Percentiles rank a stretch among this genome's conserved stretches.
These are phyloP conservation scores for Alternaria incomplexa DNA, from an alignment of 2,329 filamentous ascomycete species.

Conservation along the genomic window DNA sequence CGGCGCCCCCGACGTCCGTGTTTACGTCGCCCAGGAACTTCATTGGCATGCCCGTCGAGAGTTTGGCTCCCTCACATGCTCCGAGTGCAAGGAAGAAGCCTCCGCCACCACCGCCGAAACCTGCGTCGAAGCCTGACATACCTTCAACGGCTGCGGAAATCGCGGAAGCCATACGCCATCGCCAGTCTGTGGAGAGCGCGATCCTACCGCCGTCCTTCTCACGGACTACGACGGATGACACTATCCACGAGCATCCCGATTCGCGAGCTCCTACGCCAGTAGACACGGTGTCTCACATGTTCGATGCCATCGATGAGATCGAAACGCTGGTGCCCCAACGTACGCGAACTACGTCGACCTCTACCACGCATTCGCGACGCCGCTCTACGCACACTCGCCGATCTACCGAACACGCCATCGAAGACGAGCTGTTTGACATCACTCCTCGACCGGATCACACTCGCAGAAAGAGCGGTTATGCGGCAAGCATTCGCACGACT, in stretches of 20 bases:
- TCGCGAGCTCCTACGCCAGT: slow-evolving; percentile 34
- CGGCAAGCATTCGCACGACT: slow-evolving; percentile 30
- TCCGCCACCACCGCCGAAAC: slow-evolving; percentile 13
- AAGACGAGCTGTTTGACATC: slow-evolving; percentile 33
- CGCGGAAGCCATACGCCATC: slow-evolving; percentile 16
- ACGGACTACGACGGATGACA: slow-evolving; percentile 14
- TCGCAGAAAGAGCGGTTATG: slow-evolving; percentile 41
- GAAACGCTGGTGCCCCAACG: slow-evolving; percentile 38
- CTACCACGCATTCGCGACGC: slow-evolving; percentile 32
- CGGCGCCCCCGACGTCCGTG: slow-evolving; percentile 33
- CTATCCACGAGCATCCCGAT: slow-evolving; percentile 26
- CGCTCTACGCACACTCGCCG: slow-evolving; percentile 37
- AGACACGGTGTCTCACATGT: slow-evolving; percentile 40
- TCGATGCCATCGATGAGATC: slow-evolving; percentile 44
- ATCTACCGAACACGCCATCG: slow-evolving; percentile 20
- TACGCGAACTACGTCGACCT: slow-evolving; percentile 24
- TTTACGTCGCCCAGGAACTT: slow-evolving; percentile 34
- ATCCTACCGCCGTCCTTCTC: slow-evolving; percentile 28
- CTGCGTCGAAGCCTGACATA: slow-evolving; percentile 7
- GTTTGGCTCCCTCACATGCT: slow-evolving; percentile 21
- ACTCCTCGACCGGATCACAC: slow-evolving; percentile 22
- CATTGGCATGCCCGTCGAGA: slow-evolving; percentile 30
- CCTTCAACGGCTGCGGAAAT: slow-evolving; percentile 16
- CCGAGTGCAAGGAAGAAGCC: slow-evolving; percentile 20
- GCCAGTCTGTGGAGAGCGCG: slow-evolving; percentile 28